Evolutionary conservation across 768 basidiomycete genomes (phyloP).

Genomic region (Cystobasidium ongulense): DNA sequence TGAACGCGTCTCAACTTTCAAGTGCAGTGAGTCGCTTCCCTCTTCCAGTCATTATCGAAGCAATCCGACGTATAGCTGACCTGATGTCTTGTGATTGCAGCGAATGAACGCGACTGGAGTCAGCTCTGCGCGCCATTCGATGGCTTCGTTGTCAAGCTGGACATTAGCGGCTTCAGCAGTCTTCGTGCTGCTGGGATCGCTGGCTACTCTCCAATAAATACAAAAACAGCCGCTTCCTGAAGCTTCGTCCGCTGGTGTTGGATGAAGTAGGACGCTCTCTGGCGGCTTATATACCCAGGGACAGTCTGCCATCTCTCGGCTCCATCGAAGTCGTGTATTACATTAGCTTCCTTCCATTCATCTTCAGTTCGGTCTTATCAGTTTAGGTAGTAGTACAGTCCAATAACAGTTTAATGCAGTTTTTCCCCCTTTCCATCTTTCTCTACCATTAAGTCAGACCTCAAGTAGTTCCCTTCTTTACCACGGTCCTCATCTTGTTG

Average conservation of each 20-base stretch:
- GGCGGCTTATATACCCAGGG: too few relatives aligned
- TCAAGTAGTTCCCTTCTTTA: too few relatives aligned
- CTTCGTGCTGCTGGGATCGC: not conserved
- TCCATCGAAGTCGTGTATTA: not conserved
- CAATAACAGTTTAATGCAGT: not conserved
- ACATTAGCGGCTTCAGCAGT: not conserved
- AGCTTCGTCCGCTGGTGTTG: not conserved
- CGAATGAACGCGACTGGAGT: constrained; percentile 26
- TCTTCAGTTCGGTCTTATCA: not conserved
- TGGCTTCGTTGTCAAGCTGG: not conserved
- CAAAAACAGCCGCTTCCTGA: not conserved
- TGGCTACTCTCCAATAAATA: not conserved
- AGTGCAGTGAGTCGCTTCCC: constrained; percentile 11
- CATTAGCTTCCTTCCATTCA: too few relatives aligned
- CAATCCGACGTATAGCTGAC: not conserved
- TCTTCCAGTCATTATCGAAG: not conserved
- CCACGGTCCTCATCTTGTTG: not conserved
- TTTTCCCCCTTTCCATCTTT: too few relatives aligned
- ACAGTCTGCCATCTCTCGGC: not conserved
- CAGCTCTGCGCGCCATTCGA: not conserved
- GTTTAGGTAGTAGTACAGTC: not conserved
- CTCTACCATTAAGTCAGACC: not conserved
- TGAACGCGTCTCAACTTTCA: not conserved
- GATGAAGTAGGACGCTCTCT: too few relatives aligned
- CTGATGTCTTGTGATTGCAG: not conserved